Base-by-base conservation (phyloP, 2,329 filamentous ascomycete genomes). In the Ophiostoma ulmi region DNA sequence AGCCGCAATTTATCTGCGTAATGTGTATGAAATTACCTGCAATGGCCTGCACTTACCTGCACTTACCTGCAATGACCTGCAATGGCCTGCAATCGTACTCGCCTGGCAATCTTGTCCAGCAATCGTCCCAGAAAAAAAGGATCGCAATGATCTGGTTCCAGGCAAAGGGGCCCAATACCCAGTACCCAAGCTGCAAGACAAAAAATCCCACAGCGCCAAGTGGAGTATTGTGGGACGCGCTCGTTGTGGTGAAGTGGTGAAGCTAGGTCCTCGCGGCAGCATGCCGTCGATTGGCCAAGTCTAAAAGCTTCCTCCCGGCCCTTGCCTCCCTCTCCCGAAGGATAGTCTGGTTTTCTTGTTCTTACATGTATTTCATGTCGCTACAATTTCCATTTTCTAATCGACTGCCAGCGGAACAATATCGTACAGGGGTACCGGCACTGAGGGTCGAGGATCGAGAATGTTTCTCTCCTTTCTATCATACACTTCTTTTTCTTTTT, bases 221-320 rank as follows among this genome's bases (percentile, higher is more conserved):
- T 70, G 69, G 69, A 41, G 69, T 48, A 65, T 55, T 61, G 72
- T 73, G 72, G 58, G 38, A 67, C 67, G 68, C 67, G 68, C 67
- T 70, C 68, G 48, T 65, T 17, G 67, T 44, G 63, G 67, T 67
- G 67, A 58, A 68, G 63, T 55, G 67, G 41, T 36, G 38, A 36
- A 7, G 52, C 52, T 41, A 41, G n/a, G n/a, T 26, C 38, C 38
- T 67, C 67, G 67, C 72, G 72, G 69, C 38, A 38, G 68, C 64
- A 68, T 73, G 71, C 72, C 72, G 72, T 67, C 69, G 69, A 67
- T 36, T 68, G 39, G 65, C 52, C 70, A 55, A 66, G 69, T 61
- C n/a, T 36, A 64, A 69, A 67, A 64, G 55, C 71, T 66, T 69
- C 70, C 68, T 65, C 63, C 41, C 71, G 70, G 70, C 69, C 61